Percentiles rank a stretch among this genome's conserved stretches.
These are phyloP conservation scores for Macrolepiota dolichaula DNA, from an alignment of 768 basidiomycete genomes.

Conservation along the genomic window DNA sequence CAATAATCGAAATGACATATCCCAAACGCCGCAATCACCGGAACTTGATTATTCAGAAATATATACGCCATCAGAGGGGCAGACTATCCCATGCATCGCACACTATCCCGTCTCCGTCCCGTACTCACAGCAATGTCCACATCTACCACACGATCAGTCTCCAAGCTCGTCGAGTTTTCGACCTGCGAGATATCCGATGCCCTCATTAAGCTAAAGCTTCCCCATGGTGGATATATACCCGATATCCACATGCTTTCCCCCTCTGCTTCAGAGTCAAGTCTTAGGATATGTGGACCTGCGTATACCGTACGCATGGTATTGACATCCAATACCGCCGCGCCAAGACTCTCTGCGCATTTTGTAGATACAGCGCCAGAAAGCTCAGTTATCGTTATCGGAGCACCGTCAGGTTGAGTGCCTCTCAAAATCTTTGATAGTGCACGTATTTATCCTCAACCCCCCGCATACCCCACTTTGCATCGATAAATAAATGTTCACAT, in stretches of 20 bases:
- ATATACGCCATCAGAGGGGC: background rate
- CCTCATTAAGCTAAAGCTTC: conserved; percentile 70
- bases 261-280: conserved; percentile 22
- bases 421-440: background rate
- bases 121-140: conserved; percentile 17
- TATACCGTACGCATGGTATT: conserved; percentile 86
- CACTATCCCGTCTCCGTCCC: conserved; percentile 16
- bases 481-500: too few relatives aligned
- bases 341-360: conserved; percentile 69
- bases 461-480: background rate
- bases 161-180: conserved; percentile 41
- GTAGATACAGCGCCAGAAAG: conserved; percentile 72
- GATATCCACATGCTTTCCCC: conserved; percentile 65
- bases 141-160: conserved; percentile 9
- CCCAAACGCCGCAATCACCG: conserved; percentile 5
- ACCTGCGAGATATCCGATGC: conserved; percentile 90
- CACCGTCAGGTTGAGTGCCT: conserved; percentile 56
- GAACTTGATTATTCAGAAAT: background rate
- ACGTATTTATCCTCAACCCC: background rate
- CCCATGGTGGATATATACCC: conserved; percentile 77
- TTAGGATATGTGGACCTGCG: conserved; percentile 66
- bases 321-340: conserved; percentile 52
- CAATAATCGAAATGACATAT: background rate
- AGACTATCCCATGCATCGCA: background rate
- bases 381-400: conserved; percentile 70